Percentiles rank a stretch among this genome's conserved stretches.
Evolutionary conservation across 2,329 filamentous ascomycete species (phyloP).

Genomic region (Diaporthe nobilis): DNA sequence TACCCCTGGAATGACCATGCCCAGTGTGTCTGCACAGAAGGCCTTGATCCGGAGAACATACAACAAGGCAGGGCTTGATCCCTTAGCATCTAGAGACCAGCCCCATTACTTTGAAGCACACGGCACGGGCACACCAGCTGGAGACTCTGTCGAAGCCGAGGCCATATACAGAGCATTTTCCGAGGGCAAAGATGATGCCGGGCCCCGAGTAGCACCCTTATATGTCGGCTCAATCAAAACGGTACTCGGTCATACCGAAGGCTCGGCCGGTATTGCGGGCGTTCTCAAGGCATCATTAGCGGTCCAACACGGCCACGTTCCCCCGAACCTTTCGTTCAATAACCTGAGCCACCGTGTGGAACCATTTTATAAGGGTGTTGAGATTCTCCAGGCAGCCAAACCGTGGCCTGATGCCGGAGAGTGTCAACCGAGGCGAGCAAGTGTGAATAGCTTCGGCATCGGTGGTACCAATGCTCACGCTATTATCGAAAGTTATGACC

Average conservation of each 20-base stretch:
- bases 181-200: background rate
- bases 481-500: conserved; percentile 18
- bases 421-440: conserved; percentile 6
- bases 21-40: conserved; percentile 57
- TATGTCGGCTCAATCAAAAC: conserved; percentile 52
- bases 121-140: conserved; percentile 47
- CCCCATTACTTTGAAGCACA: conserved; percentile 59
- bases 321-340: conserved; percentile 54
- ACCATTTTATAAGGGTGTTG: conserved; percentile 47
- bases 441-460: conserved; percentile 34
- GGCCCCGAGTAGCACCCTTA: conserved; percentile 36
- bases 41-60: conserved; percentile 58
- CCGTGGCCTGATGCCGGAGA: background rate
- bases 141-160: conserved; percentile 50
- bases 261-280: conserved; percentile 57
- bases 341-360: conserved; percentile 52
- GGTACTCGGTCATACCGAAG: conserved; percentile 58
- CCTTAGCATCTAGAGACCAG: conserved; percentile 45
- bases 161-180: conserved; percentile 53
- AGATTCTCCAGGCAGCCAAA: conserved; percentile 29
- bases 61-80: conserved; percentile 53
- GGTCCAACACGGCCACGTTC: conserved; percentile 52
- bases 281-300: conserved; percentile 55
- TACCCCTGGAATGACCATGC: conserved; percentile 64
- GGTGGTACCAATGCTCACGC: conserved; percentile 32